These are phyloP conservation scores for Tillandsia leiboldiana DNA, from an alignment of 176 grass and related monocot species.

Conservation along the genomic window DNA sequence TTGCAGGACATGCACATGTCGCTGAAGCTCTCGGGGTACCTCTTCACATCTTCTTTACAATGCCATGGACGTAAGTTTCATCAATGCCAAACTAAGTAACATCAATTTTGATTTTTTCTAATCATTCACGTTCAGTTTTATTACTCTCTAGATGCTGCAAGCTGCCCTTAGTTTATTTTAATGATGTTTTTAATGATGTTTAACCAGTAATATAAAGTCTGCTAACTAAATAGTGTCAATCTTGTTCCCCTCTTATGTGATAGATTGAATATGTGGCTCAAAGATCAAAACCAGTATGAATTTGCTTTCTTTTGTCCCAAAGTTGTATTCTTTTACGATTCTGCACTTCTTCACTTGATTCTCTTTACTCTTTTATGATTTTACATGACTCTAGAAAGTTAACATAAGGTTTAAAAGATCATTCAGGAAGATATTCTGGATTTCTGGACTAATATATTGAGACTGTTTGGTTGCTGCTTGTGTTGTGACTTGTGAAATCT, in stretches of 20 bases:
- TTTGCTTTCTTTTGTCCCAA: neutral
- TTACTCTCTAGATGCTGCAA: neutral
- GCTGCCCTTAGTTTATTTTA: neutral
- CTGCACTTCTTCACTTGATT: neutral
- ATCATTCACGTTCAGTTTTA: neutral
- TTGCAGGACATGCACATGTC: constrained; percentile 87
- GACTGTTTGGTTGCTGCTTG: too few species aligned
- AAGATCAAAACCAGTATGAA: neutral
- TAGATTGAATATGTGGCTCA: neutral
- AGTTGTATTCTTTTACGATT: neutral
- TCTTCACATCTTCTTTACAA: constrained; percentile 96
- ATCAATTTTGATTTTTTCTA: neutral
- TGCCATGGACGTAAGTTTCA: constrained; percentile 97
- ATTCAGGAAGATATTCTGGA: too few species aligned
- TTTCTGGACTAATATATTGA: too few species aligned
- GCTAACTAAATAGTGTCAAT: neutral
- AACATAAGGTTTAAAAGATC: too few species aligned
- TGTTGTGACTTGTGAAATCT: too few species aligned
- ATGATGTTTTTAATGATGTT: neutral
- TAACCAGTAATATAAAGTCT: neutral
- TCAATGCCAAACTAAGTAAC: constrained; percentile 8
- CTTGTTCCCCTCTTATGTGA: neutral
- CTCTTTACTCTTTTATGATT: neutral
- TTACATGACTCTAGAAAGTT: too few species aligned
- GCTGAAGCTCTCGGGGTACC: constrained; percentile 90